phyloP scores from a whole-genome alignment of 1,139 yeast species.

The Debaryomycetaceae sp. region DNA sequence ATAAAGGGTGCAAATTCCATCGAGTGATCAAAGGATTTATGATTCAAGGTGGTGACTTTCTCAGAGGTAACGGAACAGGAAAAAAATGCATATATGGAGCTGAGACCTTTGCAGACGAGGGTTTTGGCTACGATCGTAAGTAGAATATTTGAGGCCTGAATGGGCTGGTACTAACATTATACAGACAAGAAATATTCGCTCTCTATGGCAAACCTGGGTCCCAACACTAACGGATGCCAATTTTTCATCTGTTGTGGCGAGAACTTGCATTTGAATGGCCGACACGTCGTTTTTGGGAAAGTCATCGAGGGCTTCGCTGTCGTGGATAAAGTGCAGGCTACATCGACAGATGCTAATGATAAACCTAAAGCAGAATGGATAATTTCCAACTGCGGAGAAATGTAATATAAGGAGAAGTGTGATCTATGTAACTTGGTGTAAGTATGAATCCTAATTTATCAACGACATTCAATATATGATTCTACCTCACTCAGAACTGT shows the following conservation, averaged over 20 bases:
- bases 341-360: slow-evolving; percentile 19
- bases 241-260: slow-evolving; percentile 29
- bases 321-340: slow-evolving; percentile 28
- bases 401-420: slow-evolving; percentile 13
- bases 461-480: too few species aligned
- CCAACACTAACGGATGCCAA: slow-evolving; percentile 39
- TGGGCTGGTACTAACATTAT: slow-evolving; percentile 6
- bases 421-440: too few species aligned
- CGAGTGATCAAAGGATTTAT: slow-evolving; percentile 35
- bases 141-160: slow-evolving; percentile 27
- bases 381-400: slow-evolving; percentile 32
- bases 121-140: slow-evolving; percentile 30
- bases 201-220: slow-evolving; percentile 43
- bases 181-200: slow-evolving; percentile 7
- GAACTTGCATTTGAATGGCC: slow-evolving; percentile 42
- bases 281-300: slow-evolving; percentile 57
- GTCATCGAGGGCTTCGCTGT: slow-evolving; percentile 38
- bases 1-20: slow-evolving; percentile 25
- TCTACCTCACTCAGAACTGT: too few species aligned
- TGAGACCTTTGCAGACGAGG: slow-evolving; percentile 35
- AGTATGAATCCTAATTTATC: too few species aligned
- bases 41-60: slow-evolving; percentile 41
- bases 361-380: slow-evolving; percentile 21
- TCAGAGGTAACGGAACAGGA: slow-evolving; percentile 24
- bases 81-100: slow-evolving; percentile 31